Percentiles rank a stretch among this genome's conserved stretches.
Conservation (phyloP, 1,284 basidiomycete species). For the Ustilago shanxiensis region DNA sequence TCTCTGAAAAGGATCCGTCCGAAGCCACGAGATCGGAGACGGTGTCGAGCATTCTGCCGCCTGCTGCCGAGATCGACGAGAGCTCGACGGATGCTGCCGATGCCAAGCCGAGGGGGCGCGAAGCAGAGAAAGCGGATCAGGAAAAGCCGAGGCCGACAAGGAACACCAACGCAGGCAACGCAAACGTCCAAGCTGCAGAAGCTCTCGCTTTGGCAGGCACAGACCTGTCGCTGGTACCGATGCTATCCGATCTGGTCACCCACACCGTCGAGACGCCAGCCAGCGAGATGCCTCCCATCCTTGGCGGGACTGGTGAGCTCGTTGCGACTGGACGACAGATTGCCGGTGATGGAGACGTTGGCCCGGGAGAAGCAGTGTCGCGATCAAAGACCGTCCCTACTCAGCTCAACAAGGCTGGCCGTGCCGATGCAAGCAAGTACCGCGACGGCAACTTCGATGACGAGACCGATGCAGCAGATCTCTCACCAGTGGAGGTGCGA, state of each 20-base stretch:
- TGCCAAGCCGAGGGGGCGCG: slow-evolving; percentile 16
- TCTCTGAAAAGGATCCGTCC: slow-evolving; percentile 72
- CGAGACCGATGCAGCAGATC: slow-evolving; percentile 45
- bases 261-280: slow-evolving; percentile 36
- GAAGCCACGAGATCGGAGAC: slow-evolving; percentile 34
- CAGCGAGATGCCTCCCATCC: slow-evolving; percentile 30
- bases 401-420: slow-evolving; percentile 32
- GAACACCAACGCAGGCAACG: slow-evolving; percentile 3
- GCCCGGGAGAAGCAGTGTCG: slow-evolving; percentile 12
- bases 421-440: slow-evolving; percentile 22
- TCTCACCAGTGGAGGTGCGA: slow-evolving; percentile 46
- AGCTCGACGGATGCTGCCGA: slow-evolving; percentile 40
- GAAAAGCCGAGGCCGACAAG: slow-evolving; percentile 23
- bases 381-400: slow-evolving; percentile 29
- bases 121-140: slow-evolving; percentile 12
- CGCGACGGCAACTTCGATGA: slow-evolving; percentile 47
- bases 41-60: slow-evolving; percentile 45
- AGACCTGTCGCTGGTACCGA: slow-evolving; percentile 36
- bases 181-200: slow-evolving; percentile 26
- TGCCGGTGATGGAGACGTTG: not conserved
- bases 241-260: slow-evolving; percentile 39
- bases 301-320: slow-evolving; percentile 10
- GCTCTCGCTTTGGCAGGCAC: slow-evolving; percentile 35
- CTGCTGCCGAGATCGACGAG: slow-evolving; percentile 67
- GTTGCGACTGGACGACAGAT: not conserved